A percentile compares a stretch with the other conserved stretches of the same genome.
phyloP scores from a whole-genome alignment of 2,329 filamentous ascomycete species.

The Colletotrichum karsti region DNA sequence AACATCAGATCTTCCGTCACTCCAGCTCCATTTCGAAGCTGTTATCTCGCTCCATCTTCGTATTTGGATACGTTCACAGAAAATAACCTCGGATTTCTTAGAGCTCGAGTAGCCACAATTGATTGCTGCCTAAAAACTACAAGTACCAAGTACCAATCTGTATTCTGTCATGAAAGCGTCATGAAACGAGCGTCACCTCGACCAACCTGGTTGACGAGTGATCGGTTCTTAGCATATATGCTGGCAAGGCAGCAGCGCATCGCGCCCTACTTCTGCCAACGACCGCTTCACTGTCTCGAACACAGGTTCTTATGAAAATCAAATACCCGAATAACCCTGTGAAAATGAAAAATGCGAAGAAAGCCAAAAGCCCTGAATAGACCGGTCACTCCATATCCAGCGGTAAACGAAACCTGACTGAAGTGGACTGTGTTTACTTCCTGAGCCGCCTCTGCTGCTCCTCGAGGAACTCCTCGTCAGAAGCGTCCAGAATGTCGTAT shows the following conservation, averaged over 20 bases:
- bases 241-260: background rate
- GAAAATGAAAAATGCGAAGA: constrained; percentile 24
- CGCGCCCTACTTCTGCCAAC: background rate
- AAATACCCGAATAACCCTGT: constrained; percentile 15
- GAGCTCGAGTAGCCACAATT: background rate
- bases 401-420: background rate
- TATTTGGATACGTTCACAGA: too few relatives aligned
- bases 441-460: constrained; percentile 57
- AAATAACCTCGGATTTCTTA: background rate
- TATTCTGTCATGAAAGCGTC: constrained; percentile 25
- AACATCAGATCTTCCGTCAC: too few relatives aligned
- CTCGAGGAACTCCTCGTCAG: constrained; percentile 82
- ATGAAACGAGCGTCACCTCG: constrained; percentile 22
- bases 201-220: constrained; percentile 12
- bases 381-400: constrained; percentile 23
- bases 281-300: background rate
- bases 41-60: too few relatives aligned
- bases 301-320: constrained; percentile 12
- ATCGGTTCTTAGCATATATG: constrained; percentile 1
- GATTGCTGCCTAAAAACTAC: constrained; percentile 27
- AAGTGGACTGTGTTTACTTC: constrained; percentile 40
- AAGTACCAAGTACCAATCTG: constrained; percentile 31
- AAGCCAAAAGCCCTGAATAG: constrained; percentile 14
- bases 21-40: too few relatives aligned
- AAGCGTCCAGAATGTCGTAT: constrained; percentile 96